Percentiles rank a stretch among this genome's conserved stretches.
Conservation (phyloP, 2,329 filamentous ascomycete genomes). For the Pleochaeta shiraiana region DNA sequence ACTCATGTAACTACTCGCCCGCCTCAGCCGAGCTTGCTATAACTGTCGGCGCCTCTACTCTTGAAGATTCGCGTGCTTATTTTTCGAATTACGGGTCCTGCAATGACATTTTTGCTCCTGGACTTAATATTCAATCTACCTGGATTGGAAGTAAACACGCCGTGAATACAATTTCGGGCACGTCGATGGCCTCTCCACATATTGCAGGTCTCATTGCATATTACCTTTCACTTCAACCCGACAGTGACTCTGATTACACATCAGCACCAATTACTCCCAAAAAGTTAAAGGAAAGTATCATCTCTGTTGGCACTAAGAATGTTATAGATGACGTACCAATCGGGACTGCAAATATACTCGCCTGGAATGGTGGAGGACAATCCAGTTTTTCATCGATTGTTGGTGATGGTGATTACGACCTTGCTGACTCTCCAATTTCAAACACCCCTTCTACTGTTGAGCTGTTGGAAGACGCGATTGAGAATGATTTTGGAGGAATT, state of each 20-base stretch:
- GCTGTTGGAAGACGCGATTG: conserved; percentile 36
- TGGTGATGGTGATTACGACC: conserved; percentile 47
- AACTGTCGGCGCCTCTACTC: conserved; percentile 86
- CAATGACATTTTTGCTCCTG: conserved; percentile 97
- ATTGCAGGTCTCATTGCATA: conserved; percentile 93
- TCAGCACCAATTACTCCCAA: conserved; percentile 77
- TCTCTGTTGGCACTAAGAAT: conserved; percentile 60
- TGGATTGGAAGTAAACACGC: conserved; percentile 96
- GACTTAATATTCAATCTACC: conserved; percentile 90
- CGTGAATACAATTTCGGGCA: conserved; percentile 97
- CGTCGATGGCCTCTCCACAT: conserved; percentile 97
- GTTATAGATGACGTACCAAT: conserved; percentile 62
- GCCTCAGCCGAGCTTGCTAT: conserved; percentile 80
- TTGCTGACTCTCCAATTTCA: conserved; percentile 19
- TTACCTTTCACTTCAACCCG: conserved; percentile 88
- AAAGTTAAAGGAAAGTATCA: conserved; percentile 78
- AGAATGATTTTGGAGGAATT: conserved; percentile 32
- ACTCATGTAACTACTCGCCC: conserved; percentile 98
- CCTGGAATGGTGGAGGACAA: conserved; percentile 95
- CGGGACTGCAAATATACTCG: conserved; percentile 83
- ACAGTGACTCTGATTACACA: conserved; percentile 74
- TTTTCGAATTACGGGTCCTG: conserved; percentile 99
- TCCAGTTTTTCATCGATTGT: conserved; percentile 79
- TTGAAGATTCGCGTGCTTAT: conserved; percentile 92
- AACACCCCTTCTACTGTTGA: conserved; percentile 32